A percentile compares a stretch with the other conserved stretches of the same genome.
Conservation (phyloP, 148 eudicot genomes). For the Simmondsia chinensis region DNA sequence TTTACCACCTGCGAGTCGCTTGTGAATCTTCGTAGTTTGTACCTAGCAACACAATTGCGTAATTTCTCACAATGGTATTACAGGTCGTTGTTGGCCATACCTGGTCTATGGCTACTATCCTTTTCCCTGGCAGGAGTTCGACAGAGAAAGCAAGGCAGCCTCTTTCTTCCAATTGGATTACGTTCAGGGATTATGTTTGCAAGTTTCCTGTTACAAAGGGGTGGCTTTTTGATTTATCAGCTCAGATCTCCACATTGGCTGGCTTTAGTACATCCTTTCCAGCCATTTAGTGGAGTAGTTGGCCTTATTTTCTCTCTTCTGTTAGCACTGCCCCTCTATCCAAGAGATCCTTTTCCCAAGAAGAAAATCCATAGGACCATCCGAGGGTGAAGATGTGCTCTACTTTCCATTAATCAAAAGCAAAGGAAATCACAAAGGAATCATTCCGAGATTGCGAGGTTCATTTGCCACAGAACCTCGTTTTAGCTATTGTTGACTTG, state of each 20-base stretch:
- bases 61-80: constrained; percentile 1
- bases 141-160: constrained; percentile 64
- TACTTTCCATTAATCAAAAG: not conserved
- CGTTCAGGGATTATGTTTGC: constrained; percentile 76
- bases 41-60: not conserved
- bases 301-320: constrained; percentile 53
- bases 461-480: not conserved
- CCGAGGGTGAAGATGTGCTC: constrained; percentile 15
- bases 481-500: not conserved
- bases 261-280: constrained; percentile 59
- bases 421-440: not conserved
- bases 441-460: not conserved
- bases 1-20: too few relatives aligned
- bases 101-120: constrained; percentile 78
- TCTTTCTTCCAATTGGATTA: constrained; percentile 66
- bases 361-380: constrained; percentile 19
- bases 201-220: constrained; percentile 43
- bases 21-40: not conserved
- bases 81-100: constrained; percentile 71
- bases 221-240: constrained; percentile 49
- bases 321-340: constrained; percentile 56
- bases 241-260: constrained; percentile 53
- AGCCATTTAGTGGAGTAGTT: constrained; percentile 63
- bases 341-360: constrained; percentile 27
- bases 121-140: constrained; percentile 62